phyloP scores from a whole-genome alignment of 2,329 filamentous ascomycete genomes.

The Aspergillus sp. region DNA sequence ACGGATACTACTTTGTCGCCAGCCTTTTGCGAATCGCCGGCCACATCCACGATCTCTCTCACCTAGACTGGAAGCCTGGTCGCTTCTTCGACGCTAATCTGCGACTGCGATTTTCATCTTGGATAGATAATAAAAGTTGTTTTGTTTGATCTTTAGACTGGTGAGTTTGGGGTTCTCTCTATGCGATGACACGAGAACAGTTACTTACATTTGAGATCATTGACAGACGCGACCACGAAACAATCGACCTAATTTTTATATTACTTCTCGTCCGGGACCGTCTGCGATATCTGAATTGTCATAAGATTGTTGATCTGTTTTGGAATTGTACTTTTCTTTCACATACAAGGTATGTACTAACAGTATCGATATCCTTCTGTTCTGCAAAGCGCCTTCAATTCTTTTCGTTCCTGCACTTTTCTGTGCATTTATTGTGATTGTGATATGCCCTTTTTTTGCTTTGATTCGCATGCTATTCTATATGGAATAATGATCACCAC shows the following conservation, averaged over 20 bases:
- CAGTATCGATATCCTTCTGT: not conserved
- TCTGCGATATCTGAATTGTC: not conserved
- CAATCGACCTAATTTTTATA: constrained; percentile 11
- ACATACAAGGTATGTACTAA: constrained; percentile 13
- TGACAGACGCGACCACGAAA: constrained; percentile 25
- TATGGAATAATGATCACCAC: too few species aligned
- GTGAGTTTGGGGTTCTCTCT: constrained; percentile 19
- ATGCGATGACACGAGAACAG: constrained; percentile 1
- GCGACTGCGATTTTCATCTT: constrained; percentile 14
- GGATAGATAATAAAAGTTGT: constrained; percentile 23
- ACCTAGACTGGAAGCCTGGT: constrained; percentile 23
- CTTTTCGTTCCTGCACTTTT: too few species aligned
- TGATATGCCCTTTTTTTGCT: too few species aligned
- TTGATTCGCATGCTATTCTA: too few species aligned
- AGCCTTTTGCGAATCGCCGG: not conserved
- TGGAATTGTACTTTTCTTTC: constrained; percentile 8
- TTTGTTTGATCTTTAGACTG: constrained; percentile 23
- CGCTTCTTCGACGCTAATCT: constrained; percentile 15
- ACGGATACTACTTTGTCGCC: too few species aligned
- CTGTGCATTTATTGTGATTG: too few species aligned
- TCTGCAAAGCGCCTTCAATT: not conserved
- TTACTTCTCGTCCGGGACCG: constrained; percentile 5
- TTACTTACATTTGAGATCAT: constrained; percentile 4
- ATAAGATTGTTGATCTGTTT: not conserved
- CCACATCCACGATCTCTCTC: not conserved